These are phyloP conservation scores for Pyrrhoderma noxium DNA, from an alignment of 1,284 basidiomycete genomes.

Conservation along the genomic window DNA sequence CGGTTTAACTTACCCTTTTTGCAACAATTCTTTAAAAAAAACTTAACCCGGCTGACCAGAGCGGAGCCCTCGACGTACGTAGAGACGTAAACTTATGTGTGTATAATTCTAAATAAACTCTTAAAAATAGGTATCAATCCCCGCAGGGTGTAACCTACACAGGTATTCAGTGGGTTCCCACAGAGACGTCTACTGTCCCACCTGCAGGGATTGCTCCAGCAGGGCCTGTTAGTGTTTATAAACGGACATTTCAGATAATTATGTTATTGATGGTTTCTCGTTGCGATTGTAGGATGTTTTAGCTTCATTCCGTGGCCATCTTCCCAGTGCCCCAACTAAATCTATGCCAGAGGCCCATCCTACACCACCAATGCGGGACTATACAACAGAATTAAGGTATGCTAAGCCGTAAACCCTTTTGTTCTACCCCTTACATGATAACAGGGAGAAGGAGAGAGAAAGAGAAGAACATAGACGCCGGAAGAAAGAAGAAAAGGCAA, in stretches of 20 bases:
- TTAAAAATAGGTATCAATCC: conserved; percentile 53
- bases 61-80: conserved; percentile 15
- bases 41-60: neutral
- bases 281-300: conserved; percentile 16
- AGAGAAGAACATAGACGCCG: conserved; percentile 19
- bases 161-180: conserved; percentile 72
- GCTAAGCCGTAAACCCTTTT: neutral
- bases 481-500: conserved; percentile 42
- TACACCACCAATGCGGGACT: neutral
- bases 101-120: neutral
- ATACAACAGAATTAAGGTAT: conserved; percentile 25
- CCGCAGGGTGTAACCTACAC: conserved; percentile 49
- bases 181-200: conserved; percentile 36
- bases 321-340: conserved; percentile 7
- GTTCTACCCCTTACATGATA: conserved; percentile 12
- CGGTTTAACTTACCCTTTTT: neutral
- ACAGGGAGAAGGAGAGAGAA: conserved; percentile 18
- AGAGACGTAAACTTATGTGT: neutral
- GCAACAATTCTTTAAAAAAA: neutral
- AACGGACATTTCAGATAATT: neutral
- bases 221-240: conserved; percentile 10
- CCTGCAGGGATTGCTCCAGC: conserved; percentile 15
- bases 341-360: neutral
- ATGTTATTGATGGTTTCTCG: neutral
- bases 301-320: conserved; percentile 17